A percentile compares a stretch with the other conserved stretches of the same genome.
Evolutionary conservation across 768 basidiomycete genomes (phyloP).

Genomic region (Amanita subjunquillea): DNA sequence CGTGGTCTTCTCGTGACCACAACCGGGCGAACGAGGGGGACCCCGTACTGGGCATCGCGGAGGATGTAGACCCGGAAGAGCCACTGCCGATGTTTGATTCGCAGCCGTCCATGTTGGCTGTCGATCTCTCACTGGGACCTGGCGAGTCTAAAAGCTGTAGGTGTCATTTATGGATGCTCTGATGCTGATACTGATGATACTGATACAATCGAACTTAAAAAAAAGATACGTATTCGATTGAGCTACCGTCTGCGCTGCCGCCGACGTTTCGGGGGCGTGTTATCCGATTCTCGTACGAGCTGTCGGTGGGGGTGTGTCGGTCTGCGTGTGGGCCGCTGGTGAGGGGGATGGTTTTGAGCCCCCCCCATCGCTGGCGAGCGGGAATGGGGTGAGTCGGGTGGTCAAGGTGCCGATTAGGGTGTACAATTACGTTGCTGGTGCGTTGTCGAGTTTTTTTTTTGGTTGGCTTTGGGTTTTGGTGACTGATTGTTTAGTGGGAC

Average conservation of each 20-base stretch:
- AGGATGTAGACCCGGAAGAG: conserved; percentile 39
- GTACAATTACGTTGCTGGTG: conserved; percentile 81
- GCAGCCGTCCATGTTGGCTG: conserved; percentile 79
- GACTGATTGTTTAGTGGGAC: conserved; percentile 30
- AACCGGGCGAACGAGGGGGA: no score
- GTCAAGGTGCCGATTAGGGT: conserved; percentile 90
- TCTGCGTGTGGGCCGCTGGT: conserved; percentile 24
- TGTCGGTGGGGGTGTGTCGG: conserved; percentile 82
- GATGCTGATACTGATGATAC: no score
- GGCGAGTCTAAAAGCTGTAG: conserved; percentile 79
- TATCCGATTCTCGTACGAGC: conserved; percentile 80
- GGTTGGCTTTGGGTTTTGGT: not conserved
- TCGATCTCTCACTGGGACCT: conserved; percentile 74
- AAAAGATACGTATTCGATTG: conserved; percentile 63
- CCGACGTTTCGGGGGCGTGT: conserved; percentile 85
- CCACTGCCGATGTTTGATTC: conserved; percentile 82
- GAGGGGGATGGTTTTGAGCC: not conserved
- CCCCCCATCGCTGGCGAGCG: conserved; percentile 15
- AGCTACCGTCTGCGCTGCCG: conserved; percentile 71
- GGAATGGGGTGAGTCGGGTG: conserved; percentile 53
- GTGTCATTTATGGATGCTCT: conserved; percentile 11
- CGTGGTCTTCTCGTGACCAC: no score
- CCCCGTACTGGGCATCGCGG: no score
- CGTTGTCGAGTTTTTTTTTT: not conserved
- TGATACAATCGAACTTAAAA: no score